A percentile compares a stretch with the other conserved stretches of the same genome.
These are phyloP conservation scores for Capronia coronata DNA, from an alignment of 2,329 filamentous ascomycete species.

Conservation along the genomic window DNA sequence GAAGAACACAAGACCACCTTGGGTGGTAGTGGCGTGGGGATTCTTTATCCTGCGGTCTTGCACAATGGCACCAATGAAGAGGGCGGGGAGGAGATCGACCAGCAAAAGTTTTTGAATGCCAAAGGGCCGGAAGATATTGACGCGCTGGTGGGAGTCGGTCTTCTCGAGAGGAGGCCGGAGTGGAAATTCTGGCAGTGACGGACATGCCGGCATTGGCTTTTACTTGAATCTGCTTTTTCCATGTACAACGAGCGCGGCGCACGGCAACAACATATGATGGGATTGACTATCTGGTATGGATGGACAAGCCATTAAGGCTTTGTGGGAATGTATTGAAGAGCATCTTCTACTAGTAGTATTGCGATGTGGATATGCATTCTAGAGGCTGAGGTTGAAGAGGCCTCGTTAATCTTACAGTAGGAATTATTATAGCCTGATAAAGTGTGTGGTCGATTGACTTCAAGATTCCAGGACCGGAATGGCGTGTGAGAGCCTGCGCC, in stretches of 20 bases:
- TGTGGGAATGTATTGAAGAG: too few relatives aligned
- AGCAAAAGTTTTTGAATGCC: slow-evolving; percentile 79
- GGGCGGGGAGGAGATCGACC: slow-evolving; percentile 85
- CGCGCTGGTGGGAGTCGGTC: slow-evolving; percentile 72
- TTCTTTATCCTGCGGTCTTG: slow-evolving; percentile 85
- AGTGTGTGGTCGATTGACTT: too few relatives aligned
- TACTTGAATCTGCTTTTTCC: not conserved
- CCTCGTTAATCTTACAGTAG: too few relatives aligned
- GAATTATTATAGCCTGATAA: too few relatives aligned
- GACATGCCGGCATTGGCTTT: not conserved
- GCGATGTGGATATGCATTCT: too few relatives aligned
- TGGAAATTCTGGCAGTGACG: slow-evolving; percentile 75
- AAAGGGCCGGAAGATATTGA: slow-evolving; percentile 81
- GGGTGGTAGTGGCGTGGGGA: slow-evolving; percentile 86
- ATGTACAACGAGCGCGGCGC: slow-evolving; percentile 22
- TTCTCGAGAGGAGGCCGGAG: slow-evolving; percentile 62
- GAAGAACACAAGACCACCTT: slow-evolving; percentile 81
- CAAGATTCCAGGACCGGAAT: too few relatives aligned
- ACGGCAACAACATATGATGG: slow-evolving; percentile 9
- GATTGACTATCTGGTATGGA: too few relatives aligned
- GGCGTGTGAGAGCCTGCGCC: too few relatives aligned
- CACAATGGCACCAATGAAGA: slow-evolving; percentile 76
- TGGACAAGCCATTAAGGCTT: too few relatives aligned
- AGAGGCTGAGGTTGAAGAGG: too few relatives aligned
- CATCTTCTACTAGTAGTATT: too few relatives aligned